phyloP scores from a whole-genome alignment of 1,284 basidiomycete species.

The Rhodofomes roseus region DNA sequence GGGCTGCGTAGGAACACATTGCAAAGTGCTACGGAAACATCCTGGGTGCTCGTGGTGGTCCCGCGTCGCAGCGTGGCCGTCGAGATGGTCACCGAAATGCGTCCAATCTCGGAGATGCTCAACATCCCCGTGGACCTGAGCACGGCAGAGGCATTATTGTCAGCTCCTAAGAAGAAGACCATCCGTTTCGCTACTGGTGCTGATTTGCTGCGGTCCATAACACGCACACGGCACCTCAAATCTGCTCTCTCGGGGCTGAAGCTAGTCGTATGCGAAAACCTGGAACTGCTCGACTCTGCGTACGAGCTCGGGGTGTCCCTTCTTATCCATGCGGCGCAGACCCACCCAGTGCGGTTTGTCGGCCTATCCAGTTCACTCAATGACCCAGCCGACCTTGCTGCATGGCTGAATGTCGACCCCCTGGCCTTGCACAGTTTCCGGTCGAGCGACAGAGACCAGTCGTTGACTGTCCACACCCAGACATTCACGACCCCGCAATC shows the following conservation, averaged over 20 bases:
- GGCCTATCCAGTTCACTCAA: slow-evolving; percentile 79
- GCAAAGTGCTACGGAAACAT: slow-evolving; percentile 30
- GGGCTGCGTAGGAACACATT: slow-evolving; percentile 43
- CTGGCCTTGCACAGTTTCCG: slow-evolving; percentile 75
- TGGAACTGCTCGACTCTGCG: slow-evolving; percentile 79
- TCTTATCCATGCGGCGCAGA: slow-evolving; percentile 60
- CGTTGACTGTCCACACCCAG: slow-evolving; percentile 67
- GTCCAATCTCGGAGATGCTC: slow-evolving; percentile 33
- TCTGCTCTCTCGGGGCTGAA: slow-evolving; percentile 41
- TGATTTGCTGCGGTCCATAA: slow-evolving; percentile 44
- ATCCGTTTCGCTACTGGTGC: slow-evolving; percentile 56
- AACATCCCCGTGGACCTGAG: slow-evolving; percentile 43
- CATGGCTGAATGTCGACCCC: slow-evolving; percentile 79
- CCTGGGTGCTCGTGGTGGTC: slow-evolving; percentile 55
- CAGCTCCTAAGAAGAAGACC: slow-evolving; percentile 31
- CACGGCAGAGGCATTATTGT: slow-evolving; percentile 7
- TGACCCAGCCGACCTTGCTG: slow-evolving; percentile 77
- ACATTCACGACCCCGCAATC: slow-evolving; percentile 89
- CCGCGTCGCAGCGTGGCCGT: slow-evolving; percentile 47
- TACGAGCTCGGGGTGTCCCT: slow-evolving; percentile 85
- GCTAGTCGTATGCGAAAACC: slow-evolving; percentile 79
- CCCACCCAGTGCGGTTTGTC: slow-evolving; percentile 67
- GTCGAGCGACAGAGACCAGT: slow-evolving; percentile 81
- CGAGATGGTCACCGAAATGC: slow-evolving; percentile 50
- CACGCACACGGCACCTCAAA: slow-evolving; percentile 22